These are phyloP conservation scores for Vigna trinervia DNA, from an alignment of 306 rosid species.

Conservation along the genomic window DNA sequence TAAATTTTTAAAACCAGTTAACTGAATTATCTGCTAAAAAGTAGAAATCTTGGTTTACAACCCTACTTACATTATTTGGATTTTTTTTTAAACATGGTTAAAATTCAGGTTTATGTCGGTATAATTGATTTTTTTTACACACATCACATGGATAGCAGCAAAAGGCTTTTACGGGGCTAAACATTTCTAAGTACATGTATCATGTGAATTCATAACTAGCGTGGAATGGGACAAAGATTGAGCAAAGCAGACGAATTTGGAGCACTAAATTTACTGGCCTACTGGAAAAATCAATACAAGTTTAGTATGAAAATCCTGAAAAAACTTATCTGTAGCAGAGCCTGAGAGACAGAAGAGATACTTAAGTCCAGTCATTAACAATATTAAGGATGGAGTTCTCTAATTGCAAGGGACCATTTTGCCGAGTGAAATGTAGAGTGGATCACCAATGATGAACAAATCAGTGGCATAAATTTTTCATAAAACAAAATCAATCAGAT, in stretches of 20 bases:
- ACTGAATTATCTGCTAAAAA: not conserved
- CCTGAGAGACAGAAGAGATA: conserved; percentile 14
- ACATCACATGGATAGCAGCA: not conserved
- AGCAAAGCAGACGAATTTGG: conserved; percentile 1
- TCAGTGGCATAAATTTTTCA: conserved; percentile 20
- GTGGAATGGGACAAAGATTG: not conserved
- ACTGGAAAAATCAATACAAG: conserved; percentile 10
- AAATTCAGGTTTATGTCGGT: not conserved
- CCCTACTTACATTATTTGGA: not conserved
- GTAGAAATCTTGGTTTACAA: not conserved
- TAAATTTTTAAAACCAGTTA: not conserved
- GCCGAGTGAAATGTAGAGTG: conserved; percentile 15
- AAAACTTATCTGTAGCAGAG: conserved; percentile 23
- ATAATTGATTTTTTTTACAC: not conserved
- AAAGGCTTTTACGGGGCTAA: not conserved
- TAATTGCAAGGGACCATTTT: conserved; percentile 11
- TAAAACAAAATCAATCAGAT: conserved; percentile 23
- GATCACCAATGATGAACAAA: conserved; percentile 13
- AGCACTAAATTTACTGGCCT: conserved; percentile 24
- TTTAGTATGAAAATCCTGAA: conserved; percentile 20
- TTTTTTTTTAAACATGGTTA: not conserved
- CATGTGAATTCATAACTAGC: conserved; percentile 16
- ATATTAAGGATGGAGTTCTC: conserved; percentile 3
- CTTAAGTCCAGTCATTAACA: not conserved
- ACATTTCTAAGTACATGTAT: conserved; percentile 24